phyloP scores from a whole-genome alignment of 1,284 basidiomycete genomes.

The Moesziomyces parantarcticus region DNA sequence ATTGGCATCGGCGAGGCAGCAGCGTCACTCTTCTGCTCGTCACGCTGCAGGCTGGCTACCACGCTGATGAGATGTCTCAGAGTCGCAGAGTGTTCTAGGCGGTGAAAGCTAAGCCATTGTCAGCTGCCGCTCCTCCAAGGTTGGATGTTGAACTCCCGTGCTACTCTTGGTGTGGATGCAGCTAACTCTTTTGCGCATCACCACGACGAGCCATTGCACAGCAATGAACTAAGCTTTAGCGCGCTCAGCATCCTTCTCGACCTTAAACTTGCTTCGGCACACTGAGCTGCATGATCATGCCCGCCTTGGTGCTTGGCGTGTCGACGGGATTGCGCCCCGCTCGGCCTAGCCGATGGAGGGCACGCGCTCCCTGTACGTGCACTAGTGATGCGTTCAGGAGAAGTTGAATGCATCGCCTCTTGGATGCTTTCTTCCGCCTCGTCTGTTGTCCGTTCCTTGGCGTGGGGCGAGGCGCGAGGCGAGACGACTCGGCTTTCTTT shows the following conservation, averaged over 20 bases:
- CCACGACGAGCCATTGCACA: background rate
- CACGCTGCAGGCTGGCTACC: too few relatives aligned
- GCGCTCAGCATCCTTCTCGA: background rate
- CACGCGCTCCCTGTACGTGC: background rate
- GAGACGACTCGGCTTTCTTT: background rate
- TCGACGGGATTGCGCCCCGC: background rate
- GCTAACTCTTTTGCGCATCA: too few relatives aligned
- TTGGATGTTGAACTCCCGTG: conserved; percentile 25
- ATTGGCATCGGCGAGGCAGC: background rate
- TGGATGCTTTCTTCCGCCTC: background rate
- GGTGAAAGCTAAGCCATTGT: background rate
- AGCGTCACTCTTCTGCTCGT: background rate
- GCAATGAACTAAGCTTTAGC: too few relatives aligned
- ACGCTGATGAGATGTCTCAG: background rate
- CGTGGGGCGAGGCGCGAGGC: too few relatives aligned
- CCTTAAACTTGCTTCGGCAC: background rate
- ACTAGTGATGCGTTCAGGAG: background rate
- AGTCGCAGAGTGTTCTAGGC: background rate
- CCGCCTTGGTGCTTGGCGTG: background rate
- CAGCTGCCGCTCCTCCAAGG: background rate
- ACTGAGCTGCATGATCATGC: background rate
- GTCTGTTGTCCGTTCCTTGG: background rate
- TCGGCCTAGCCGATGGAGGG: background rate
- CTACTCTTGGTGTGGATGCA: too few relatives aligned
- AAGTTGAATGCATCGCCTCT: background rate